These are phyloP conservation scores for Crithidia expoeki DNA, from an alignment of 208 protist genomes.

Conservation along the genomic window DNA sequence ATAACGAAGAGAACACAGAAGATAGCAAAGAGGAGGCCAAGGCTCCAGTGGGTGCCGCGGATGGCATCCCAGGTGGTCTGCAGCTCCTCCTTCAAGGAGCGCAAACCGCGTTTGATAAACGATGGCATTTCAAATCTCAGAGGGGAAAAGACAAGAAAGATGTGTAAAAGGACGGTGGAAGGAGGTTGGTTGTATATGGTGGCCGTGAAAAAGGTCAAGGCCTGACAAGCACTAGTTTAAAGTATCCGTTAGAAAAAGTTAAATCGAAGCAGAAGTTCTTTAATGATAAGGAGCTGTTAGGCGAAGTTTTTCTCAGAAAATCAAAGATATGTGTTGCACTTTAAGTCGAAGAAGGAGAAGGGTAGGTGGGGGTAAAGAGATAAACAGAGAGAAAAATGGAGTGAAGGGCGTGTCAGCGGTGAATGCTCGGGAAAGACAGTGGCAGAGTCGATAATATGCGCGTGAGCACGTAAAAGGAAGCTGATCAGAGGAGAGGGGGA, in stretches of 20 bases:
- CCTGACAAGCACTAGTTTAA: too few relatives aligned
- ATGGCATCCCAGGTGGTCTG: slow-evolving; percentile 40
- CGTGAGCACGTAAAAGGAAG: background rate
- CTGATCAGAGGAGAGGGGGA: background rate
- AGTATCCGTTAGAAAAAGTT: background rate
- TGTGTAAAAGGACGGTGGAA: background rate
- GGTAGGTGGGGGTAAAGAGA: background rate
- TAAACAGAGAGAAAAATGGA: background rate
- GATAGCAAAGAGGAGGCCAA: slow-evolving; percentile 64
- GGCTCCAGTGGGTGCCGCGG: slow-evolving; percentile 32
- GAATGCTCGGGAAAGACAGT: background rate
- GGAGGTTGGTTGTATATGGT: background rate
- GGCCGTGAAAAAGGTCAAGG: background rate
- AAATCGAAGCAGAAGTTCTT: too few relatives aligned
- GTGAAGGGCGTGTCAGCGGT: background rate
- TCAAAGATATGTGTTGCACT: too few relatives aligned
- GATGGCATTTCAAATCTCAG: slow-evolving; percentile 1
- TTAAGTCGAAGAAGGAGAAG: background rate
- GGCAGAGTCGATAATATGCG: background rate
- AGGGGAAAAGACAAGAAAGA: slow-evolving; percentile 1
- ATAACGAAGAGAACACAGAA: slow-evolving; percentile 68
- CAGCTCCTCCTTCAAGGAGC: slow-evolving; percentile 39
- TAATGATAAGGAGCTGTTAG: too few relatives aligned
- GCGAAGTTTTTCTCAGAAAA: too few relatives aligned
- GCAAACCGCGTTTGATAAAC: slow-evolving; percentile 8